Base-by-base conservation (phyloP, 352 stramenopile genomes). In the Phytophthora kernoviae region DNA sequence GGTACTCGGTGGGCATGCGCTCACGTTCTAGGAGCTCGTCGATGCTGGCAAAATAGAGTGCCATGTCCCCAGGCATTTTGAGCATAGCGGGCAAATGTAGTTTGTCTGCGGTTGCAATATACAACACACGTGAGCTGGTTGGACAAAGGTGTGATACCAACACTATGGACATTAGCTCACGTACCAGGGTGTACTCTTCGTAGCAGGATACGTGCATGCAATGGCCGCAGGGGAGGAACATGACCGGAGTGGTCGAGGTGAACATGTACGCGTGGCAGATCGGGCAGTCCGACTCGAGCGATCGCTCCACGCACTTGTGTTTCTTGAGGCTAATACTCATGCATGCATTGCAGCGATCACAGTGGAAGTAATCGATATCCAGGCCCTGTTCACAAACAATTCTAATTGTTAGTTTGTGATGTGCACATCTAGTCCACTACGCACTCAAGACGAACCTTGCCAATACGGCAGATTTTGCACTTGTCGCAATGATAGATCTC, bases 401-500 rank as follows among this genome's bases (percentile, higher is more conserved):
- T 41, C 3, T 5, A 11, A 10, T 41, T 18, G n/a, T 15, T 41
- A 15, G 34, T 18, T 11, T 41, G 34, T 8, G 11, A 2, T 11
- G 34, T 8, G 9, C 3, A 8, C 34, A 41, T 8, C 34, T 41
- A 41, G 34, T 8, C 5, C 5, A 41, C 3, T n/a, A 21, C 10
- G 24, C 24, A 6, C 24, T 6, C 24, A 30, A 6, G 6, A 27
- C 18, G 4, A 33, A 87, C 77, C 65, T 97, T 92, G 54, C 95
- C 96, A 30, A 96, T 92, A 46, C 96, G 90, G 68, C 97, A 99
- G 17, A 98, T 97, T 67, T 98, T 98, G 83, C 97, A 98, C 59
- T 98, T 99, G 22, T 98, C 96, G 66, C 97, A 99, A 73, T 99
- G 97, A 60, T 99, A 99, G 33, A 99, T 99, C 39, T 95, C 80